These are phyloP conservation scores for Lepidopterella palustris DNA, from an alignment of 495 filamentous ascomycete genomes.

Conservation along the genomic window DNA sequence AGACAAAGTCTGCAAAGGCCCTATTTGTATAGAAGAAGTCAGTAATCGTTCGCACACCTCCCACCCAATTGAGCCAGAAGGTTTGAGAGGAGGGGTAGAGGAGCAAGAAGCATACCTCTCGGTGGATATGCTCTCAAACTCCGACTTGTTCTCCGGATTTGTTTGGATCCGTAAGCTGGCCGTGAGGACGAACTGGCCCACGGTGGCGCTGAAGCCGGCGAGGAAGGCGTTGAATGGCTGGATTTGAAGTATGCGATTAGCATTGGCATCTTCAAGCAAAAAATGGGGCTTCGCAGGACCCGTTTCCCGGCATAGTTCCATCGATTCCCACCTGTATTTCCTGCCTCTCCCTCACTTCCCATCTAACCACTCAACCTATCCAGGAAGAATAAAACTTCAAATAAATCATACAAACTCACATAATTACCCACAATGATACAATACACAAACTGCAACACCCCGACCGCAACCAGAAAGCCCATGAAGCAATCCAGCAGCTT, in stretches of 20 bases:
- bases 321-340: no score
- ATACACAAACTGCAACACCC: conserved; percentile 87
- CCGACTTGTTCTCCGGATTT: conserved; percentile 63
- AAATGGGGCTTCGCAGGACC: no score
- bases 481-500: conserved; percentile 91
- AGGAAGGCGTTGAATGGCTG: conserved; percentile 99
- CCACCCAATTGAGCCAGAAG: no score
- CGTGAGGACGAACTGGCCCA: conserved; percentile 95
- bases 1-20: conserved; percentile 94
- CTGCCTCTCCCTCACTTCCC: background rate
- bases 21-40: conserved; percentile 39
- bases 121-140: conserved; percentile 61
- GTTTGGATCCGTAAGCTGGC: conserved; percentile 89
- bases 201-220: conserved; percentile 86
- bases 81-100: background rate
- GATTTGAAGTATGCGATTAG: background rate
- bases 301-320: no score
- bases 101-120: conserved; percentile 50
- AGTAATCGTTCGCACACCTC: no score
- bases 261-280: background rate
- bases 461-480: conserved; percentile 79
- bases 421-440: conserved; percentile 91
- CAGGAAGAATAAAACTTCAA: background rate
- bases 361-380: background rate
- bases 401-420: conserved; percentile 48